Evolutionary conservation across 169 alveolate species (phyloP), one percentile per base, ranked within the genome.

Genomic region (Plasmodium vinckei): DNA sequence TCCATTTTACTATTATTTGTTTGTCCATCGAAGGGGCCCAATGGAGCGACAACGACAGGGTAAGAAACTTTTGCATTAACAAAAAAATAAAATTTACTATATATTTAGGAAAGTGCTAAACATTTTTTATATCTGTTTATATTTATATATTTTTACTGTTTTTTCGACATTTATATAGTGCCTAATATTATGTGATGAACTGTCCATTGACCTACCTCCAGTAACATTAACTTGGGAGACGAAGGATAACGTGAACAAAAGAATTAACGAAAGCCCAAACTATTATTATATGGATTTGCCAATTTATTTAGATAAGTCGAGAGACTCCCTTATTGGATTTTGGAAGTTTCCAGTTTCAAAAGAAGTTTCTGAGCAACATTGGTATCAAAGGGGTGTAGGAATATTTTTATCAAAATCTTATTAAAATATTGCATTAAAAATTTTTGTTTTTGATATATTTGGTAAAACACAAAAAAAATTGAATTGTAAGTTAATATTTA

Each of bases 341-440:
- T 94, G 95, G 47, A 94, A 93, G 69, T 94, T 96, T 17, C 92
- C 93, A 17, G 94, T 92, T 70, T 96, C 95, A 19, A 87, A 89
- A 63, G 93, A 84, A 46, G 72, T 92, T 23, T 88, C 94, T 44
- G 87, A 93, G 61, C 91, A 92, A 56, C 93, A 92, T 61, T 94
- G 97, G 95, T 94, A 94, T 87, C 95, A 95, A 71, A 87, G 96
- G 57, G 98, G 97, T 42, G 93, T 95, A 15, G 96, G 96, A 17
- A 77, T 95, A 49, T 86, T 86, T 71, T 70, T 86, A 61, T 86
- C 91, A 21, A 86, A 68, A 70, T 57, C 87, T 25, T 86, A 70
- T 53, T 86, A 72, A 56, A 59, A 21, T n/a, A 57, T 21, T 51
- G 46, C 17, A 56, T 19, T 6, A 25, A 42, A 42, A 27, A 19